A percentile compares a stretch with the other conserved stretches of the same genome.
Conservation (phyloP, 108 stramenopile genomes). For the Skeletonema grethae region DNA sequence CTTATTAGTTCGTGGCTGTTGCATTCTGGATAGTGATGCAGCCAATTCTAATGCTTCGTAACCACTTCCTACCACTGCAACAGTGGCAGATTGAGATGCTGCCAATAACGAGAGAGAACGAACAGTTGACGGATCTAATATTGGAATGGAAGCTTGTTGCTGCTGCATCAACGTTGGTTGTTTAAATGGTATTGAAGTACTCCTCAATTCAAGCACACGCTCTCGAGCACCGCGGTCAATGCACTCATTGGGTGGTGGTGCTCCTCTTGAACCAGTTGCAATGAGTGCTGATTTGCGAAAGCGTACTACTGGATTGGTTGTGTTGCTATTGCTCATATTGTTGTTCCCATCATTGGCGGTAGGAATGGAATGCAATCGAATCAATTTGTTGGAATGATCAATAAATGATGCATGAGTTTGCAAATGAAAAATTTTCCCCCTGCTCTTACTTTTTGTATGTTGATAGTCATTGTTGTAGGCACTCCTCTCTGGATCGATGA, state of each 20-base stretch:
- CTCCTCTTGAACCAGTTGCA: conserved; percentile 79
- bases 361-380: conserved; percentile 12
- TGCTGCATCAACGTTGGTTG: neutral
- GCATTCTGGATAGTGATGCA: conserved; percentile 36
- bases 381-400: conserved; percentile 31
- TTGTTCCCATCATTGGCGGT: neutral
- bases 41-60: conserved; percentile 84
- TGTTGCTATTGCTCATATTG: neutral
- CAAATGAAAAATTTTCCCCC: conserved; percentile 13
- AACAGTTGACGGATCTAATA: conserved; percentile 46
- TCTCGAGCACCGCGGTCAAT: conserved; percentile 51
- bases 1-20: neutral
- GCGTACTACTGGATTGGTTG: conserved; percentile 23
- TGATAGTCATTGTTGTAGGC: neutral
- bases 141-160: conserved; percentile 22
- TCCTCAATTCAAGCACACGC: conserved; percentile 71
- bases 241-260: conserved; percentile 73
- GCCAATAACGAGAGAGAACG: conserved; percentile 48
- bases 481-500: conserved; percentile 41
- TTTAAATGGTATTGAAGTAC: conserved; percentile 18
- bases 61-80: conserved; percentile 80
- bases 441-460: neutral
- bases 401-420: conserved; percentile 24
- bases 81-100: conserved; percentile 56
- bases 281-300: conserved; percentile 78